These are phyloP conservation scores for Xylaria sp. DNA, from an alignment of 2,329 filamentous ascomycete genomes.

Conservation along the genomic window DNA sequence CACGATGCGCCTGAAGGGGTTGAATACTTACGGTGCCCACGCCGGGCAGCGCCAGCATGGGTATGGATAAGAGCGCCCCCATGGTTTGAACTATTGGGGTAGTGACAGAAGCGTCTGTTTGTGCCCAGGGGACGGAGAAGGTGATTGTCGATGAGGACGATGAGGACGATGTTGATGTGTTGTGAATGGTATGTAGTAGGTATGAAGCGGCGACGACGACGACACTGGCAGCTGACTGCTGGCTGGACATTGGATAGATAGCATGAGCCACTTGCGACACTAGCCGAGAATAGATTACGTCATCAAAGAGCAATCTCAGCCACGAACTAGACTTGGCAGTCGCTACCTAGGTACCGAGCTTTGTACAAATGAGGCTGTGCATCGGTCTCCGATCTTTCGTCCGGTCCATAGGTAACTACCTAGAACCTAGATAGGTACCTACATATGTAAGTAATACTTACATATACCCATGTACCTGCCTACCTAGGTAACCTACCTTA, in stretches of 20 bases:
- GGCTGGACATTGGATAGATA: not conserved
- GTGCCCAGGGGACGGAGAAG: not conserved
- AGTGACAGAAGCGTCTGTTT: conserved; percentile 8
- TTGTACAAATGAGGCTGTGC: no score
- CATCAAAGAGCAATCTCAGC: not conserved
- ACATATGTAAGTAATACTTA: no score
- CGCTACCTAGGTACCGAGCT: no score
- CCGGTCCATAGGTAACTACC: no score
- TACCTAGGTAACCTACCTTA: no score
- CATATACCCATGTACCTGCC: no score
- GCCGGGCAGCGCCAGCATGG: conserved; percentile 86
- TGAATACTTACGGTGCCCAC: conserved; percentile 74
- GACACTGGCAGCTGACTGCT: not conserved
- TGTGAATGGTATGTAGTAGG: not conserved
- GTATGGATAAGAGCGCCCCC: conserved; percentile 90
- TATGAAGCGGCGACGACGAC: not conserved
- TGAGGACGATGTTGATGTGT: no score
- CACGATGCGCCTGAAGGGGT: conserved; percentile 8
- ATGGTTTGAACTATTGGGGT: conserved; percentile 53
- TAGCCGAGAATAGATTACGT: not conserved
- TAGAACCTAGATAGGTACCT: no score
- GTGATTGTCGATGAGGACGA: conserved; percentile 2
- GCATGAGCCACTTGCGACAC: conserved; percentile 7
- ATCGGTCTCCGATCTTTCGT: no score
- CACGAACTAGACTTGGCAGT: no score